Evolutionary conservation across 2,329 filamentous ascomycete genomes (phyloP).

Genomic region (Cadophora sp.): DNA sequence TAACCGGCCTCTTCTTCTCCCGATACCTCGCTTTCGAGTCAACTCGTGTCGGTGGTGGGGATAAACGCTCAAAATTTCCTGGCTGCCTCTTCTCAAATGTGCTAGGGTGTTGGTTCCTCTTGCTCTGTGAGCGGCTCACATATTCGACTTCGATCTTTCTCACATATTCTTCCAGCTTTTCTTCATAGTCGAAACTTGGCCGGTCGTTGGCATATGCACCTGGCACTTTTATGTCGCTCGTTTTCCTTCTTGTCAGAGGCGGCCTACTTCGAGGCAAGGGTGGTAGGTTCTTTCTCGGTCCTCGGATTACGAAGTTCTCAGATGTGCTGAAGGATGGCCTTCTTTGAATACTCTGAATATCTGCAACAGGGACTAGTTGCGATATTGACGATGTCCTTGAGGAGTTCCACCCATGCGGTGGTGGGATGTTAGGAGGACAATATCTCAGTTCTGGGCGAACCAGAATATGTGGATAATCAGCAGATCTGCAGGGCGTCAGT

Average conservation of each 20-base stretch:
- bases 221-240: conserved; percentile 31
- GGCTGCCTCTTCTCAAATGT: neutral
- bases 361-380: conserved; percentile 32
- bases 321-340: conserved; percentile 26
- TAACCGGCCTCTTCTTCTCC: neutral
- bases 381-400: conserved; percentile 31
- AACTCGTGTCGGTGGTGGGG: conserved; percentile 12
- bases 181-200: conserved; percentile 26
- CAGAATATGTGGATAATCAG: conserved; percentile 36
- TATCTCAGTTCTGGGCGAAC: conserved; percentile 35
- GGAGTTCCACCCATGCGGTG: conserved; percentile 35
- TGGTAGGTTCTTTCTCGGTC: conserved; percentile 25
- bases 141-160: conserved; percentile 33
- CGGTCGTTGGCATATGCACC: conserved; percentile 28
- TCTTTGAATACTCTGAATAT: conserved; percentile 28
- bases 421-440: conserved; percentile 33
- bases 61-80: conserved; percentile 11
- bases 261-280: conserved; percentile 20
- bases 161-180: conserved; percentile 34
- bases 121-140: conserved; percentile 24
- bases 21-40: conserved; percentile 12
- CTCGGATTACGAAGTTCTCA: conserved; percentile 23
- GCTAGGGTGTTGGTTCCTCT: conserved; percentile 18
- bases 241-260: conserved; percentile 27
- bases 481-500: conserved; percentile 33